Percentiles rank a stretch among this genome's conserved stretches.
Conservation (phyloP, 2,329 filamentous ascomycete genomes). For the Madurella mycetomatis region DNA sequence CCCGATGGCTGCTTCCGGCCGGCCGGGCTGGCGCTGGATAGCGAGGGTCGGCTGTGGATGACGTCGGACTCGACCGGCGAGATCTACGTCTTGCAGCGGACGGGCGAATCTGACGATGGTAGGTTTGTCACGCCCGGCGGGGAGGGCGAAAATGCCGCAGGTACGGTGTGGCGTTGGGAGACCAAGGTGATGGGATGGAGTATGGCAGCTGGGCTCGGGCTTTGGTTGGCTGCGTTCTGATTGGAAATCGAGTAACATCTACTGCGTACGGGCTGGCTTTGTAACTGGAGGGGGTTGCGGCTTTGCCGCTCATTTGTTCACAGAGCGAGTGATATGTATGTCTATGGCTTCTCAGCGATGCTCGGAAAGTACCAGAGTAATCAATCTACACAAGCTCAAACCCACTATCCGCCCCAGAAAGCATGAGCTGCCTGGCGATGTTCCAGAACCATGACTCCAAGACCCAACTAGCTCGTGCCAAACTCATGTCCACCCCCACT, state of each 20-base stretch:
- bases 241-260: not conserved
- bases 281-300: too few relatives aligned
- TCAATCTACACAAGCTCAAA: too few relatives aligned
- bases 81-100: conserved; percentile 50
- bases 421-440: too few relatives aligned
- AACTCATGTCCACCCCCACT: too few relatives aligned
- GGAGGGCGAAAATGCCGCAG: not conserved
- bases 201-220: conserved; percentile 1
- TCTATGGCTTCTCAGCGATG: too few relatives aligned
- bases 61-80: conserved; percentile 59
- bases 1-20: conserved; percentile 58
- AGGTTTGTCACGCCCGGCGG: conserved; percentile 19
- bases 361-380: too few relatives aligned
- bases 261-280: too few relatives aligned
- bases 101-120: not conserved
- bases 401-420: too few relatives aligned
- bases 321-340: too few relatives aligned
- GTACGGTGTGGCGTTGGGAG: not conserved
- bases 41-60: conserved; percentile 55
- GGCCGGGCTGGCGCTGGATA: conserved; percentile 50
- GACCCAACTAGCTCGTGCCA: too few relatives aligned
- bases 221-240: not conserved
- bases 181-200: not conserved
- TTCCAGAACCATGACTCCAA: too few relatives aligned
- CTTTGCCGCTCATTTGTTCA: too few relatives aligned